These are phyloP conservation scores for Diplodia intermedia DNA, from an alignment of 2,329 filamentous ascomycete species.

Conservation along the genomic window DNA sequence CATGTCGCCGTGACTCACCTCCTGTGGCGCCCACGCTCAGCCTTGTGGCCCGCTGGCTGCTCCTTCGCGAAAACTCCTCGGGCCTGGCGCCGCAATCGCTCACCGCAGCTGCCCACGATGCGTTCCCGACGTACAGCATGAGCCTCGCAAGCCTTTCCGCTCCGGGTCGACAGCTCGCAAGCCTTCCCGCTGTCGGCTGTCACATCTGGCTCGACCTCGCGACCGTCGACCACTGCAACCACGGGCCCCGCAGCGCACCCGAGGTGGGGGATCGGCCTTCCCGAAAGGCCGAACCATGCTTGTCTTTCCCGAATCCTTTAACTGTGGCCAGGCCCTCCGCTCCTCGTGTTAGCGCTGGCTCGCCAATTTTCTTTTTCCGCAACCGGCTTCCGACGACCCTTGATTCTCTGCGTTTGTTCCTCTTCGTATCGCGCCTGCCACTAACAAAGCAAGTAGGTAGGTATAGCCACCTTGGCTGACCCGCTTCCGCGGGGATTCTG, in stretches of 20 bases:
- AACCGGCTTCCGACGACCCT: not conserved
- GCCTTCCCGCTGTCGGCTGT: not conserved
- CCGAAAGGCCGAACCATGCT: slow-evolving; percentile 7
- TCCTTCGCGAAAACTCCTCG: slow-evolving; percentile 17
- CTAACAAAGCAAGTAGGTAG: too few species aligned
- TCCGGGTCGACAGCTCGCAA: not conserved
- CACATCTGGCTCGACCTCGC: too few species aligned
- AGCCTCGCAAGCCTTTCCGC: too few species aligned
- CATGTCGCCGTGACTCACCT: slow-evolving; percentile 6
- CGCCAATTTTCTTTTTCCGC: not conserved
- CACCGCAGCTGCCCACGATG: too few species aligned
- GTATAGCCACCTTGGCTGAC: too few species aligned
- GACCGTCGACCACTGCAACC: too few species aligned
- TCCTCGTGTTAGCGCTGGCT: not conserved
- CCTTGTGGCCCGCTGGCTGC: not conserved
- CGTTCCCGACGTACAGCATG: too few species aligned
- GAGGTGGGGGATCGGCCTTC: not conserved
- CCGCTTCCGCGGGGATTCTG: too few species aligned
- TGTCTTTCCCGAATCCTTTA: not conserved
- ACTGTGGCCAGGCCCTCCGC: not conserved
- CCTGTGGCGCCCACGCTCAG: not conserved
- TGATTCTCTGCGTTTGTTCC: not conserved
- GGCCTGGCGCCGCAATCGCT: not conserved
- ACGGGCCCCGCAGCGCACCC: not conserved
- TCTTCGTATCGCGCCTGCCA: too few species aligned